Conservation (phyloP, 2,329 filamentous ascomycete species). For the Penicillium sp. region DNA sequence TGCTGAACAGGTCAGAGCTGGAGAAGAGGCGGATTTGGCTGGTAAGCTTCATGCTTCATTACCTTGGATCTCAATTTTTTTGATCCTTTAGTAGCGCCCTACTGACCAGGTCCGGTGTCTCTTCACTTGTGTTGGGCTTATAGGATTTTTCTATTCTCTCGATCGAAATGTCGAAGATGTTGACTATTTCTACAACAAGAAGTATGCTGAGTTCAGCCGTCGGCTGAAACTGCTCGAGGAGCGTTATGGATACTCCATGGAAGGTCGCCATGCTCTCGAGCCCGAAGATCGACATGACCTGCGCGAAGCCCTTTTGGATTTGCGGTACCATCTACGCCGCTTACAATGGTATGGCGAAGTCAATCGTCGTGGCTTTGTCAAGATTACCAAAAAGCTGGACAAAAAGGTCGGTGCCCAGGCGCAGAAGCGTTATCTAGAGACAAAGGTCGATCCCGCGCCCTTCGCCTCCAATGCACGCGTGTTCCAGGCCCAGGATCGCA, state of each 20-base stretch:
- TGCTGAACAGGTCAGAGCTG: constrained; percentile 63
- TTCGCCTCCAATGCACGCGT: constrained; percentile 74
- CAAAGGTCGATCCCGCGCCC: constrained; percentile 81
- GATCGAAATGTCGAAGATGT: constrained; percentile 97
- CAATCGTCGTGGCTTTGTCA: constrained; percentile 89
- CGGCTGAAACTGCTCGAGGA: constrained; percentile 82
- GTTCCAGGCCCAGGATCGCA: constrained; percentile 57
- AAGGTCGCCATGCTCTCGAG: constrained; percentile 69
- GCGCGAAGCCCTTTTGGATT: constrained; percentile 81
- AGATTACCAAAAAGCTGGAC: constrained; percentile 98
- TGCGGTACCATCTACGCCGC: constrained; percentile 82
- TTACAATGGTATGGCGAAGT: constrained; percentile 98
- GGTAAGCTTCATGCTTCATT: constrained; percentile 57
- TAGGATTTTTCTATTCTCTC: constrained; percentile 95
- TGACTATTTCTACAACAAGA: constrained; percentile 95
- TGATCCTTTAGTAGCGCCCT: constrained; percentile 11
- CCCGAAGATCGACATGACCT: constrained; percentile 88
- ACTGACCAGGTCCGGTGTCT: constrained; percentile 22
- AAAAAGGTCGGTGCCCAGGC: constrained; percentile 80
- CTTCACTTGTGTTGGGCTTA: constrained; percentile 4
- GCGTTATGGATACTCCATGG: constrained; percentile 72
- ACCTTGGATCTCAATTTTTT: not conserved
- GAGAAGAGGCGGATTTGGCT: constrained; percentile 79
- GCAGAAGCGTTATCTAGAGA: constrained; percentile 80
- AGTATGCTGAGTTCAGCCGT: constrained; percentile 78